A percentile compares a stretch with the other conserved stretches of the same genome.
These are phyloP conservation scores for Fusarium sp. DNA, from an alignment of 2,329 filamentous ascomycete genomes.

Conservation along the genomic window DNA sequence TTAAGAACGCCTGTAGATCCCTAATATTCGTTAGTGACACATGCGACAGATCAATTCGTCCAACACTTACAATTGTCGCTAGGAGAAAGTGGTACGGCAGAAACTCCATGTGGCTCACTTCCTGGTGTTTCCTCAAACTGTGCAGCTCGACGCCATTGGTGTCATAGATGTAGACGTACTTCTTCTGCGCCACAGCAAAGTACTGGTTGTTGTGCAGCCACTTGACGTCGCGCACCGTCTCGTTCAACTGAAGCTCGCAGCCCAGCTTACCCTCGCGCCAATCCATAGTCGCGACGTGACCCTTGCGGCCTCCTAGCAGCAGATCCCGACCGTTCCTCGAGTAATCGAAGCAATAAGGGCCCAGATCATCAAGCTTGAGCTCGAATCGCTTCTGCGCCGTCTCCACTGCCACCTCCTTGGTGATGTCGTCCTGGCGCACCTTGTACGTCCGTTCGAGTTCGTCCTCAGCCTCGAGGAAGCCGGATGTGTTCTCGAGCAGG, in stretches of 20 bases:
- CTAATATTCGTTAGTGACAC: conserved; percentile 50
- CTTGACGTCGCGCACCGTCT: conserved; percentile 88
- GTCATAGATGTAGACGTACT: conserved; percentile 97
- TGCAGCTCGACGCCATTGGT: conserved; percentile 91
- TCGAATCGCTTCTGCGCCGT: conserved; percentile 95
- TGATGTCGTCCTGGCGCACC: conserved; percentile 89
- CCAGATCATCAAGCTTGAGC: conserved; percentile 82
- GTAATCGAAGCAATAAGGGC: conserved; percentile 91
- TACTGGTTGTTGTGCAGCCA: conserved; percentile 96
- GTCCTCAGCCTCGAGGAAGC: conserved; percentile 88
- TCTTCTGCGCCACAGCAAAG: conserved; percentile 96
- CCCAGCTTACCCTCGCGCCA: conserved; percentile 93
- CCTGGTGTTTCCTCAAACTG: conserved; percentile 88
- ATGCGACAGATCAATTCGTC: rapidly evolving
- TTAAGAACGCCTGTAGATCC: conserved; percentile 87
- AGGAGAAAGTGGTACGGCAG: conserved; percentile 96
- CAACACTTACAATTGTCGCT: conserved; percentile 77
- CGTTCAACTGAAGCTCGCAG: conserved; percentile 89
- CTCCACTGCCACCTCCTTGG: conserved; percentile 78
- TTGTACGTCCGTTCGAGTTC: conserved; percentile 94
- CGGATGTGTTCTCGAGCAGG: conserved; percentile 84
- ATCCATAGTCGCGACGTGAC: conserved; percentile 96
- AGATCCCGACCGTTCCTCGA: conserved; percentile 89
- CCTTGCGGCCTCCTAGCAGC: conserved; percentile 88
- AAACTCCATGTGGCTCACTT: conserved; percentile 95